A percentile compares a stretch with the other conserved stretches of the same genome.
These are phyloP conservation scores for Iberis amara DNA, from an alignment of 441 rosid genomes.

Conservation along the genomic window DNA sequence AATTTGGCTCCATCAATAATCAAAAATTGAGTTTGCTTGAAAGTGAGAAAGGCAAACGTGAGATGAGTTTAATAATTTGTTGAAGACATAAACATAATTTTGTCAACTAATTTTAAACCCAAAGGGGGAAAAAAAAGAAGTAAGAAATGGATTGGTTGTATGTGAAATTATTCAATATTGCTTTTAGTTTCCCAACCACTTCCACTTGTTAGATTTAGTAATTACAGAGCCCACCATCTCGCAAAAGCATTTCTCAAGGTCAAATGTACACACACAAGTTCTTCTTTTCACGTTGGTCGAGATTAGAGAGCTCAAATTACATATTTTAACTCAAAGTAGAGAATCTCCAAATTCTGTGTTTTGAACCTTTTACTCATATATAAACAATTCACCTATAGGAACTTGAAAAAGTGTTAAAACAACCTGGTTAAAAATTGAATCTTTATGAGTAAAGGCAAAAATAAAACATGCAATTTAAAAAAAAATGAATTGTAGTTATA, in stretches of 20 bases:
- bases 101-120: conserved; percentile 20
- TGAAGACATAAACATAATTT: conserved; percentile 26
- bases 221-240: conserved; percentile 26
- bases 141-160: not conserved
- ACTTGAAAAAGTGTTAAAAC: too few species aligned
- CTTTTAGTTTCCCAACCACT: conserved; percentile 31
- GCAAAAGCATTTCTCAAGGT: conserved; percentile 25
- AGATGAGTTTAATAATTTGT: conserved; percentile 14
- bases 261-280: conserved; percentile 28
- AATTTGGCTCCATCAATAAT: conserved; percentile 15
- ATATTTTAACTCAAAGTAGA: conserved; percentile 8
- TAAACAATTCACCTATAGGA: too few species aligned
- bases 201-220: conserved; percentile 31
- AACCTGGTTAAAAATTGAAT: too few species aligned
- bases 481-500: conserved; percentile 6
- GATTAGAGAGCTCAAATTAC: too few species aligned
- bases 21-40: conserved; percentile 16
- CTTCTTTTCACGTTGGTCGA: too few species aligned
- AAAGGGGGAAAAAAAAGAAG: not conserved
- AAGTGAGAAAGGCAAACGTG: conserved; percentile 8
- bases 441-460: conserved; percentile 13
- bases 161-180: conserved; percentile 20
- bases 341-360: conserved; percentile 27
- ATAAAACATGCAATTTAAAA: conserved; percentile 2
- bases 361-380: too few species aligned